phyloP scores from a whole-genome alignment of 192 early-diverging fungal genomes.

The Phlyctochytrium planicorne region DNA sequence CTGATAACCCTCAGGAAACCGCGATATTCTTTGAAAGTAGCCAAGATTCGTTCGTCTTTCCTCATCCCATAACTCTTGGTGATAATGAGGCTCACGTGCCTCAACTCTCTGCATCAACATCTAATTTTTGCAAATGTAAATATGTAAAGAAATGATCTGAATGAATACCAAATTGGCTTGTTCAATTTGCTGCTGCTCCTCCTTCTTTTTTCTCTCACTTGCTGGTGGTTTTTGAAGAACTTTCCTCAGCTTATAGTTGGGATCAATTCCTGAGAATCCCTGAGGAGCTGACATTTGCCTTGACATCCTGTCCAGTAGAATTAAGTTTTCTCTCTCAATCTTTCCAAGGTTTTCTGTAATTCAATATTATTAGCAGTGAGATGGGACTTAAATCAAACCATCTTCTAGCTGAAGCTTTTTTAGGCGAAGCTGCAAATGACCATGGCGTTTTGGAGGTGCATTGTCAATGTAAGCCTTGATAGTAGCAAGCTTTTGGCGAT shows the following conservation, averaged over 20 bases:
- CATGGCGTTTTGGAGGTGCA: conserved; percentile 30
- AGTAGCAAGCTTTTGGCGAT: conserved; percentile 46
- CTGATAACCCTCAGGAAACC: conserved; percentile 43
- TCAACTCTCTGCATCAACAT: conserved; percentile 37
- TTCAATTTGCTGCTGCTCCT: conserved; percentile 34
- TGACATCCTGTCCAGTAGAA: conserved; percentile 48
- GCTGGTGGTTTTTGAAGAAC: conserved; percentile 30
- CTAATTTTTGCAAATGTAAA: conserved; percentile 15
- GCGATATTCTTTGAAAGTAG: conserved; percentile 38
- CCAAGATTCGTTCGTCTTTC: conserved; percentile 43
- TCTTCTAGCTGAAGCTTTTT: conserved; percentile 36
- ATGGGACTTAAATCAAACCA: conserved; percentile 13
- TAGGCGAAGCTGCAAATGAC: conserved; percentile 34
- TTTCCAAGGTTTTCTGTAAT: conserved; percentile 33
- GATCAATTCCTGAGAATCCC: conserved; percentile 37
- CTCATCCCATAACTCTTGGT: conserved; percentile 39
- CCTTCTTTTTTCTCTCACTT: conserved; percentile 22
- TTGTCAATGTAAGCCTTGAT: conserved; percentile 49
- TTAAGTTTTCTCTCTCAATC: conserved; percentile 44
- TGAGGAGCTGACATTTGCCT: conserved; percentile 32
- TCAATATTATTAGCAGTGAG: neutral
- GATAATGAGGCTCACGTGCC: conserved; percentile 34
- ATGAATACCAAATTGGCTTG: conserved; percentile 40
- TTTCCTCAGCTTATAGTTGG: conserved; percentile 23
- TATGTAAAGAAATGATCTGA: neutral